A percentile compares a stretch with the other conserved stretches of the same genome.
Evolutionary conservation across 1,284 basidiomycete species (phyloP).

Genomic region (Apiotrichum gracile): DNA sequence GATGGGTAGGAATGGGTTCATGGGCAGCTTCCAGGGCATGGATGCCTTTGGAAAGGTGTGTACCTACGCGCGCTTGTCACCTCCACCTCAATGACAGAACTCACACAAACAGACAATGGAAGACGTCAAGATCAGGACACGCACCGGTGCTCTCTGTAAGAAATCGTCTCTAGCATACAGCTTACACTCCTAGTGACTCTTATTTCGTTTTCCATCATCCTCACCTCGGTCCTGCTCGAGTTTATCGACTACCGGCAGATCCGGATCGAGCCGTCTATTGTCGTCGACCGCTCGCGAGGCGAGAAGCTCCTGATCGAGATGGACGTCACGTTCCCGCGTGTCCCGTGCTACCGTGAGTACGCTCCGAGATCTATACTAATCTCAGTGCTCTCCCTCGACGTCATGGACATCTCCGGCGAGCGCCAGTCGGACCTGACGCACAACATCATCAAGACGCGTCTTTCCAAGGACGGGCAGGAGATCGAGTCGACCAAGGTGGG

Average conservation of each 20-base stretch:
- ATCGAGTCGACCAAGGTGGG: constrained; percentile 51
- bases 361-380: background rate
- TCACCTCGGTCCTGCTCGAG: constrained; percentile 85
- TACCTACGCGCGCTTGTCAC: no score
- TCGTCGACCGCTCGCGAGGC: constrained; percentile 88
- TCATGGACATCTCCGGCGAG: constrained; percentile 98
- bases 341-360: constrained; percentile 89
- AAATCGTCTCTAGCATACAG: background rate
- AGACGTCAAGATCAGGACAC: constrained; percentile 95
- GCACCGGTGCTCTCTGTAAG: constrained; percentile 78
- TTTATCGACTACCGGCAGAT: constrained; percentile 91
- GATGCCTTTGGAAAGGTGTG: constrained; percentile 97
- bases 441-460: constrained; percentile 77
- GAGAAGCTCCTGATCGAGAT: constrained; percentile 88
- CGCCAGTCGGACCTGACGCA: constrained; percentile 84
- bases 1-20: constrained; percentile 47
- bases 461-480: constrained; percentile 58
- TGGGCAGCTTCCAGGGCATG: constrained; percentile 52
- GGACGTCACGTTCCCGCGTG: constrained; percentile 91
- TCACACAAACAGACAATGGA: constrained; percentile 70
- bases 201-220: constrained; percentile 82
- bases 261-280: constrained; percentile 77
- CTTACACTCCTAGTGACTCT: constrained; percentile 66
- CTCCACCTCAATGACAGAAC: background rate
- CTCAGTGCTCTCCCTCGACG: constrained; percentile 83